These are phyloP conservation scores for Ascomycota sp. DNA, from an alignment of 2,329 filamentous ascomycete genomes.

Conservation along the genomic window DNA sequence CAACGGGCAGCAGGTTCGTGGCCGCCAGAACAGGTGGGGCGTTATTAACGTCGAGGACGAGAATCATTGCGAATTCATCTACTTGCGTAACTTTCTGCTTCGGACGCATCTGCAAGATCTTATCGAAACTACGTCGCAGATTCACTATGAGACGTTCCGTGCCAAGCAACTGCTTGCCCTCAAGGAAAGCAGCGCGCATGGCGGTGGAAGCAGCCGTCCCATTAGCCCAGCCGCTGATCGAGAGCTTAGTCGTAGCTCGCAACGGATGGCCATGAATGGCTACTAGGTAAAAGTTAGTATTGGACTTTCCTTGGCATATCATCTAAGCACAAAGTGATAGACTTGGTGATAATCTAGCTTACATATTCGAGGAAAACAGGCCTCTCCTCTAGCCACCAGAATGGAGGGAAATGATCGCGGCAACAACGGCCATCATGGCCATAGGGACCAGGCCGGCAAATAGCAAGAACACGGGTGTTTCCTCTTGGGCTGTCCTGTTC, in stretches of 20 bases:
- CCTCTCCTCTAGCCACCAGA: slow-evolving; percentile 5
- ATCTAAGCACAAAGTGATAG: slow-evolving; percentile 10
- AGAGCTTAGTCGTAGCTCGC: slow-evolving; percentile 89
- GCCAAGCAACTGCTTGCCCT: slow-evolving; percentile 94
- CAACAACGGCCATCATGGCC: slow-evolving; percentile 1
- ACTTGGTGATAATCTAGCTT: too few relatives aligned
- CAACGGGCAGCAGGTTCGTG: slow-evolving; percentile 90
- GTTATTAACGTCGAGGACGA: slow-evolving; percentile 99
- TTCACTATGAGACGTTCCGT: slow-evolving; percentile 99
- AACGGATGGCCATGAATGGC: slow-evolving; percentile 97
- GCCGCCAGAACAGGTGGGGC: slow-evolving; percentile 97
- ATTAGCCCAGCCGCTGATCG: slow-evolving; percentile 91
- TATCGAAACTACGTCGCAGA: slow-evolving; percentile 97
- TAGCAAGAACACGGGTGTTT: background rate
- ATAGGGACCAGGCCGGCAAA: background rate
- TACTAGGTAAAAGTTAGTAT: slow-evolving; percentile 40
- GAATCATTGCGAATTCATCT: slow-evolving; percentile 98
- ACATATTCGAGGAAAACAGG: too few relatives aligned
- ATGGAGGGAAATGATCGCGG: slow-evolving; percentile 4
- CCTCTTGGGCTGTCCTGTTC: background rate
- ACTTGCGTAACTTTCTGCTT: slow-evolving; percentile 94
- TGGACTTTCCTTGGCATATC: slow-evolving; percentile 10
- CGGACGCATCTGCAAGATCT: slow-evolving; percentile 96
- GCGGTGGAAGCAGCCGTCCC: slow-evolving; percentile 57
- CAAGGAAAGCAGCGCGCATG: slow-evolving; percentile 90